Base-by-base conservation (phyloP, 257 asterid genomes). In the Anisodus acutangulus region DNA sequence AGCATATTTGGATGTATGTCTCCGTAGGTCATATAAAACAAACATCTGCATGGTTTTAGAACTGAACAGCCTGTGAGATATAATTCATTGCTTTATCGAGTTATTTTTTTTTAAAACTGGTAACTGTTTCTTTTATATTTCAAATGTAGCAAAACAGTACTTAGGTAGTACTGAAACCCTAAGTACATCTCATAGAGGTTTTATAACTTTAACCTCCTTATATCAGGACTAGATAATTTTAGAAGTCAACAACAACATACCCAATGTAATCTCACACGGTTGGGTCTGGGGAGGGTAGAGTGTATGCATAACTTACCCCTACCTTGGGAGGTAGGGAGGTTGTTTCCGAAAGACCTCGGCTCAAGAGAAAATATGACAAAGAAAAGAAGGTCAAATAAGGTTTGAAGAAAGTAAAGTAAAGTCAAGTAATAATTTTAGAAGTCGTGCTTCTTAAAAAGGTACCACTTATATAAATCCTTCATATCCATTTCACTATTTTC, bases 41-140 rank as follows among this genome's bases (percentile, higher is more conserved):
- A 54, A 8, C 66, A 78, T 13, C 31, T 13, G 66, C 82, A 31
- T 53, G 66, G 66, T 78, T 78, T n/a, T 13, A 31, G 49, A 78
- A 78, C 47, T 54, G 49, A 78, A 26, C 43, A 76, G 51, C 47
- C 8, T 9, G 12, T 71, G 39, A n/a, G 80, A 78, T 49, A 53
- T 22, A 76, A 26, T 51, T 78, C 64, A 53, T 31, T 78, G 66
- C 66, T 53, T 76, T 76, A 76, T 51, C 26, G 51, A 76, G 81
- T 76, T 3, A 13, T 12, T 76, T 41, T 41, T 5, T 41, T 41
- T 31, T 31, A 0, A 31, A 31, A 31, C 35, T 31, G 35, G 35
- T 31, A 31, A 31, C 35, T 31, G 35, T 31, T 31, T 31, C 35
- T 31, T 31, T 31, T 31, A 31, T 31, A 31, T 31, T 31, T 31